phyloP scores from a whole-genome alignment of 371 early-diverging fungal genomes.

The Mortierella sp. region DNA sequence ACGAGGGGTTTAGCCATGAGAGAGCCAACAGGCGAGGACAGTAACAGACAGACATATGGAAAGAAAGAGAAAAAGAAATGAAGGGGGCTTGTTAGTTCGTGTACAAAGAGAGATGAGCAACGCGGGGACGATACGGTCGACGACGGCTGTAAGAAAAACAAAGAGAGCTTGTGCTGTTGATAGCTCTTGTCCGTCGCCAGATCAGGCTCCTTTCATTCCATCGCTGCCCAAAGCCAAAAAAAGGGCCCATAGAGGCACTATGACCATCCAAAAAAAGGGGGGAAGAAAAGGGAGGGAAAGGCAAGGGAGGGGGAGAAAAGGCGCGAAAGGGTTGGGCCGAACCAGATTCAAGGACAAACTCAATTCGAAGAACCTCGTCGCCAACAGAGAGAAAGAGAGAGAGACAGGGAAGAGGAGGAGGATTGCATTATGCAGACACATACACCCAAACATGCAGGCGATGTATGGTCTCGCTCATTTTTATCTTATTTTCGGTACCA shows the following conservation, averaged over 20 bases:
- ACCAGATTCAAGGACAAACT: neutral
- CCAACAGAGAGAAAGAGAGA: neutral
- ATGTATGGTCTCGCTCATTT: slow-evolving; percentile 1
- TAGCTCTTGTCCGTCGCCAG: neutral
- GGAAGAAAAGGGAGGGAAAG: neutral
- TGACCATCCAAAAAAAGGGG: neutral
- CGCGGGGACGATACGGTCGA: neutral
- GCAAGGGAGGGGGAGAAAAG: neutral
- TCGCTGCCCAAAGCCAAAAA: neutral
- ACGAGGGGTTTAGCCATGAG: neutral
- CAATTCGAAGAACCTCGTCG: neutral
- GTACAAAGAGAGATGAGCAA: neutral
- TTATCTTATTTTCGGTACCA: neutral
- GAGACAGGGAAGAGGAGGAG: neutral
- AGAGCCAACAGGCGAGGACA: neutral
- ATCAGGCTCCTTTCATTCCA: neutral
- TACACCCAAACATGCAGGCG: neutral
- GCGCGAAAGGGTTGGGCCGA: neutral
- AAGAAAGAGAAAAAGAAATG: neutral
- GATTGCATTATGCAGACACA: neutral
- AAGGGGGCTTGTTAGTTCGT: neutral
- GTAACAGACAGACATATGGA: neutral
- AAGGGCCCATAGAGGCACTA: neutral
- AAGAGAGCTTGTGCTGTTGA: neutral
- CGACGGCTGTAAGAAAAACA: neutral